Evolutionary conservation across 306 rosid species (phyloP), one percentile per base, ranked within the genome.

Genomic region (Mimosa bimucronata): DNA sequence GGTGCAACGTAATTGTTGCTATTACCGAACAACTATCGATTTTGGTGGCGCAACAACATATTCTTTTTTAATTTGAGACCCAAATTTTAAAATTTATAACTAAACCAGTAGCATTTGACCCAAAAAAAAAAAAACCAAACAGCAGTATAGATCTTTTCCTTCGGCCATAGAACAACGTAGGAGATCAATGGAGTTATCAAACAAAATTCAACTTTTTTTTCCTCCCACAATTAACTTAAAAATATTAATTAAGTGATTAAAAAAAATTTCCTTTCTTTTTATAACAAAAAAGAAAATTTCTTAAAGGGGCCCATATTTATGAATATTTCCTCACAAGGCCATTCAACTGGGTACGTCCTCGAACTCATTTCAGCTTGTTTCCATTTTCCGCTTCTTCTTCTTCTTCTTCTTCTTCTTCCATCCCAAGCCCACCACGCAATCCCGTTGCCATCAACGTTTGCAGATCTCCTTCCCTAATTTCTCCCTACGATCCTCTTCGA

Each of bases 381-480:
- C 60, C 61, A 7, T 64, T 4, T 44, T 58, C 21, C 52, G 30
- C 73, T 80, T 12, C 76, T 80, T 57, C 76, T 21, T 71, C 85
- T 73, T 65, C 83, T 88, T 34, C 38, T 6, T 64, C 72, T 80
- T 57, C 76, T 18, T 71, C 85, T 75, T 65, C 83, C 89, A 87
- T 88, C 93, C 85, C 84, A 83, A 79, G 65, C 87, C 84, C 71
- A n/a, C 66, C 50, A 30, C 74, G 10, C 65, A 78, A 67, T 37
- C 50, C 77, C 82, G 40, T 31, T 80, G 76, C 75, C 81, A 25
- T 78, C 80, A 57, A 76, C 84, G 44, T 45, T 11, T 28, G 45
- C 74, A 80, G 91, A 89, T 86, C 93, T 78, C 76, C 64, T 11
- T 73, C 82, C 61, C 78, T 11, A 61, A 50, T 66, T 74, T 72